Base-by-base conservation (phyloP, 345 rosid genomes). In the Salix brachista region DNA sequence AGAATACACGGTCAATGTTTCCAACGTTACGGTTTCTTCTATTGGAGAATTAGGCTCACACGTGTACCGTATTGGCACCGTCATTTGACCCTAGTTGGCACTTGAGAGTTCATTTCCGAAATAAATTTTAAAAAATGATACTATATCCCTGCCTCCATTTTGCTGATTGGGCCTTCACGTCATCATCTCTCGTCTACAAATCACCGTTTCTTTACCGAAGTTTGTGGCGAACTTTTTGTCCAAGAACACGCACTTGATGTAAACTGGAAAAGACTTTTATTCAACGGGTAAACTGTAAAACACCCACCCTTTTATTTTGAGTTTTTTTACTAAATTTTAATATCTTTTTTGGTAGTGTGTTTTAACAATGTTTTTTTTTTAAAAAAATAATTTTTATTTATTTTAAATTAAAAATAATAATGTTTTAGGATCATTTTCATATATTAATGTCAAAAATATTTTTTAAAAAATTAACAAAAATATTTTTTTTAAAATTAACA, bases 11-110 rank as follows among this genome's bases (percentile, higher is more conserved):
- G 62, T 56, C 62, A 56, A 56, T 56, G 62, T n/a, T 56, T 56
- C 62, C 62, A 56, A 4, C 34, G 9, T 17, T 23, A n/a, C 32
- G 18, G n/a, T 42, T 69, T 44, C 30, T 69, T 44, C 30, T 5
- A 26, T n/a, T 42, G 46, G 34, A 21, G 48, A 23, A 26, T 16
- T 41, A 3, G 36, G 17, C 54, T n/a, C 25, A 69, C 56, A 25
- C 34, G 72, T 69, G 70, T 26, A 17, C 23, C 4, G 58, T 1
- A 25, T 44, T 23, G 72, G 34, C 54, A 44, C 72, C 58, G 58
- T 69, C 72, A 6, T 69, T 69, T 69, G 72, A 69, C 72, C 26
- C 5, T 3, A 2, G 13, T 12, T 69, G 58, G 72, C 72, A 69
- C 72, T 58, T 69, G 72, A n/a, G 56, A 16, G 50, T 3, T 26